Evolutionary conservation across 1,284 basidiomycete species (phyloP), one percentile per base, ranked within the genome.

Genomic region (Malassezia nana): DNA sequence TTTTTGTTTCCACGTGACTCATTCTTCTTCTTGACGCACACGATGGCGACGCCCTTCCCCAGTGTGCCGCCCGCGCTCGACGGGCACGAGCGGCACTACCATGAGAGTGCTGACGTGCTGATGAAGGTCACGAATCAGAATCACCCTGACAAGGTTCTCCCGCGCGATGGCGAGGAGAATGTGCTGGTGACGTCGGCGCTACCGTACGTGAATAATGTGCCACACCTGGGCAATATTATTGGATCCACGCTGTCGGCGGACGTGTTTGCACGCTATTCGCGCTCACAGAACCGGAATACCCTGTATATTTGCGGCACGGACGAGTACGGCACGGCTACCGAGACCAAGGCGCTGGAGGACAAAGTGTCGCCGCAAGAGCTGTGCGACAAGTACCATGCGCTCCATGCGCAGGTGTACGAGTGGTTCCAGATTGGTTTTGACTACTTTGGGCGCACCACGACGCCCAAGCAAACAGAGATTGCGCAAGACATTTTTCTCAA

Each of bases 161-260:
- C 70, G 22, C 59, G 60, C 29, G 55, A 65, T n/a, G 63, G 58
- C 46, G 58, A 71, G 52, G 41, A 60, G 30, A 73, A 73, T 60
- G 55, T 95, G 46, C 79, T 99, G 35, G 84, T 98, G 72, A 96
- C 94, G 8, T 95, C 90, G 55, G 92, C 94, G 32, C 77, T 99
- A 50, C 94, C 94, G 12, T 99, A 77, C 74, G 96, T 94, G 75
- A 99, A 99, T 77, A 99, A 98, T 72, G 92, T 96, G 13, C 94
- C 94, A 22, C 94, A 99, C 79, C 82, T 99, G 46, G 92, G 92
- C 43, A 98, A 98, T 76, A 94, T 98, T 75, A 96, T 99, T 70
- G 94, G 94, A 64, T 95, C 87, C 65, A 87, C 84, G 12, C 80
- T 96, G 33, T 92, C 89, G 65, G 91, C 92, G 8, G 94, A 99